phyloP scores from a whole-genome alignment of 257 asterid species.

The Solanum tarapatanum region DNA sequence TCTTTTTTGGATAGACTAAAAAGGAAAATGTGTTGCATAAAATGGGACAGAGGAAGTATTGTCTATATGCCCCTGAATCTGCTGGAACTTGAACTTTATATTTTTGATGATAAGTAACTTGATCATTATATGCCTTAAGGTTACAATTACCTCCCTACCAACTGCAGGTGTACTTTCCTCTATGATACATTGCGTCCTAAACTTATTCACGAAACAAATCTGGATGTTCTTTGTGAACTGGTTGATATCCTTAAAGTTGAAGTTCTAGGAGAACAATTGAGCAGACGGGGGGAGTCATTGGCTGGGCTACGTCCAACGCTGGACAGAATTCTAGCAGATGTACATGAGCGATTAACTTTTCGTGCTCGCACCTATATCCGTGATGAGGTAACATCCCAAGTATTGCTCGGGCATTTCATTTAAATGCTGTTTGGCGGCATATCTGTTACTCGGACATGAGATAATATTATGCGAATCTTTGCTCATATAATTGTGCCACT shows the following conservation, averaged over 20 bases:
- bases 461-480: background rate
- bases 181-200: conserved; percentile 93
- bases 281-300: conserved; percentile 78
- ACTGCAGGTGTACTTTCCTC: conserved; percentile 85
- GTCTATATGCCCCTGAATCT: background rate
- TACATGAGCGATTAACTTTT: conserved; percentile 90
- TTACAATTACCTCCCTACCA: background rate
- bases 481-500: background rate
- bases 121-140: background rate
- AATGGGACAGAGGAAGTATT: background rate
- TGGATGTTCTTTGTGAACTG: conserved; percentile 93
- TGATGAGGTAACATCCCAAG: conserved; percentile 64
- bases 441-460: background rate
- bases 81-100: background rate
- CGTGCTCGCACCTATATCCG: conserved; percentile 96
- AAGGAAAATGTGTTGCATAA: background rate
- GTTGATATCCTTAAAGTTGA: conserved; percentile 92
- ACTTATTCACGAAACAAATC: conserved; percentile 94
- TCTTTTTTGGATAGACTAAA: background rate
- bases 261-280: conserved; percentile 86
- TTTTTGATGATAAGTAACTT: background rate
- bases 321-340: conserved; percentile 93
- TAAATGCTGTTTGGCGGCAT: background rate
- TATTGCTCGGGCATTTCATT: background rate
- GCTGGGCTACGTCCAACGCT: conserved; percentile 89